Conservation (phyloP, 2,329 filamentous ascomycete species). For the Botrytis pseudocinerea region DNA sequence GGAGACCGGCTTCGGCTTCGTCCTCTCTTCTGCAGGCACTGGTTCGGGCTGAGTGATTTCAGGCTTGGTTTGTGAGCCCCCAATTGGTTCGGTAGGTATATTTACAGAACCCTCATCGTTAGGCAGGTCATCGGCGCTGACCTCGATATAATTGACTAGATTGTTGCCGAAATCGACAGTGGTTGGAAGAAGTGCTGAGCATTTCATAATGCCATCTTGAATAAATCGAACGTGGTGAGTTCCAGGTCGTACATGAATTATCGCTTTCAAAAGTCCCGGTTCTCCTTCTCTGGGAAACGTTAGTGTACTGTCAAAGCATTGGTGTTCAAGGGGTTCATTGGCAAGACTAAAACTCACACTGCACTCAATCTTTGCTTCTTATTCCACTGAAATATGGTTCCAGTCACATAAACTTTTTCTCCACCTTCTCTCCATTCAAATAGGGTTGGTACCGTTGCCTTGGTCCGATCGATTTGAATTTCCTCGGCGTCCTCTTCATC, state of each 20-base stretch:
- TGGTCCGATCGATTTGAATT: conserved; percentile 70
- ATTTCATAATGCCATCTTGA: conserved; percentile 90
- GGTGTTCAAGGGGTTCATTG: neutral
- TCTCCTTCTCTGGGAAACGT: conserved; percentile 42
- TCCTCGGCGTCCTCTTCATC: conserved; percentile 85
- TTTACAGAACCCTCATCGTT: conserved; percentile 35
- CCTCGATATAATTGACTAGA: conserved; percentile 96
- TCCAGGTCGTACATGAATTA: conserved; percentile 81
- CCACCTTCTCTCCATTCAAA: conserved; percentile 79
- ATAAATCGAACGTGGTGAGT: conserved; percentile 97
- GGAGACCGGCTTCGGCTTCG: conserved; percentile 43
- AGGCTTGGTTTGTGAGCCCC: conserved; percentile 23
- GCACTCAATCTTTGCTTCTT: conserved; percentile 85
- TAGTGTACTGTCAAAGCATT: conserved; percentile 2
- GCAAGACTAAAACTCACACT: conserved; percentile 59
- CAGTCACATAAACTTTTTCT: conserved; percentile 93
- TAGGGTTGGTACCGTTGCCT: conserved; percentile 77
- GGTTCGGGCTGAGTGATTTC: conserved; percentile 30
- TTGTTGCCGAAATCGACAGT: conserved; percentile 98
- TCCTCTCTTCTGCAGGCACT: conserved; percentile 42
- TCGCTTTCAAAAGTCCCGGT: conserved; percentile 69
- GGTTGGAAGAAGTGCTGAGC: conserved; percentile 82
- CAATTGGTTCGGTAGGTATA: conserved; percentile 25
- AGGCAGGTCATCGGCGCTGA: conserved; percentile 71
- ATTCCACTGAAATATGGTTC: conserved; percentile 97